Evolutionary conservation across 1,284 basidiomycete genomes (phyloP).

Genomic region (Inonotus hispidus): DNA sequence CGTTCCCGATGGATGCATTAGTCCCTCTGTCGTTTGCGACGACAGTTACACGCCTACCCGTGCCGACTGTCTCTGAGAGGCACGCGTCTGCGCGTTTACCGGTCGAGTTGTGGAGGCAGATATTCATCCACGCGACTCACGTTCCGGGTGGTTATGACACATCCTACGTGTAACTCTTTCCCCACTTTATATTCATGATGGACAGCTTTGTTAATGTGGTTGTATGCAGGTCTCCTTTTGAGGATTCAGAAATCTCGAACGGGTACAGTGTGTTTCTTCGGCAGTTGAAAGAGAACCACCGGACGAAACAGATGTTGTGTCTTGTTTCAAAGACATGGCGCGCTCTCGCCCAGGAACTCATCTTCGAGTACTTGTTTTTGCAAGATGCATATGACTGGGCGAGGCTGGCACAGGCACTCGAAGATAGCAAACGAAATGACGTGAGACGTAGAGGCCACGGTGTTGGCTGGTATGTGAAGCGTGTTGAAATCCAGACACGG

Average conservation of each 20-base stretch:
- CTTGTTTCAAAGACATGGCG: constrained; percentile 13
- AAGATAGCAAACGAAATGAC: background rate
- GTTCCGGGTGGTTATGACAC: constrained; percentile 16
- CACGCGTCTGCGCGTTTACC: constrained; percentile 12
- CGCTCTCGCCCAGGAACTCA: constrained; percentile 14
- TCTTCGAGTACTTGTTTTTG: constrained; percentile 16
- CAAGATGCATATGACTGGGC: constrained; percentile 13
- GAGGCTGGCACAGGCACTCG: constrained; percentile 12
- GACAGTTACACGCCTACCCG: background rate
- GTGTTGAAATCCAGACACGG: constrained; percentile 12
- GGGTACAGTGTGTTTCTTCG: constrained; percentile 13
- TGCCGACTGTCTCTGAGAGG: background rate
- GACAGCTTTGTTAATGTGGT: background rate
- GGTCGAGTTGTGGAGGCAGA: constrained; percentile 12
- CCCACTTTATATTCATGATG: background rate
- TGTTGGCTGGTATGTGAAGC: constrained; percentile 14
- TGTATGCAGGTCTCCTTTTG: constrained; percentile 16
- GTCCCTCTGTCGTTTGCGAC: background rate
- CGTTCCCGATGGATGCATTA: background rate
- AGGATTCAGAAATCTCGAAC: constrained; percentile 14
- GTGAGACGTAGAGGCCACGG: constrained; percentile 4
- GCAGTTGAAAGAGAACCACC: constrained; percentile 6
- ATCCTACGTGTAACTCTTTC: constrained; percentile 4
- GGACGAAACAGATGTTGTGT: constrained; percentile 11
- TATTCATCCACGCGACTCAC: constrained; percentile 14